Conservation (phyloP, 306 rosid species). For the Hylodesmum podocarpum region DNA sequence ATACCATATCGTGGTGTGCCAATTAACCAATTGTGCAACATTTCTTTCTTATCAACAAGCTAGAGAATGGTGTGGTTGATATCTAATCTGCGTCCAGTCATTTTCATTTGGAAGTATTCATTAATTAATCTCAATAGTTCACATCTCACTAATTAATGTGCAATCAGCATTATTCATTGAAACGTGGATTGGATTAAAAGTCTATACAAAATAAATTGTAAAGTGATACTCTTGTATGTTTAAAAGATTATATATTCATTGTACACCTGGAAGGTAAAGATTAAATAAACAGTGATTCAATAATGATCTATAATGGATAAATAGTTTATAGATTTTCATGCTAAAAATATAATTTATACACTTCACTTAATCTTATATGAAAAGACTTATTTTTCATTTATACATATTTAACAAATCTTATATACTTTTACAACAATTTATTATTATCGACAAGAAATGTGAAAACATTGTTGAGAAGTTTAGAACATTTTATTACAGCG, state of each 20-base stretch:
- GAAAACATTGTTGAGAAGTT: neutral
- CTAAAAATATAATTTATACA: too few relatives aligned
- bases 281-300: too few relatives aligned
- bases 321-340: too few relatives aligned
- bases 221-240: too few relatives aligned
- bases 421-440: neutral
- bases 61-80: neutral
- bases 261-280: too few relatives aligned
- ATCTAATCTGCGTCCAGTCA: conserved; percentile 27
- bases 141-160: neutral
- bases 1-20: neutral
- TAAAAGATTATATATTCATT: too few relatives aligned
- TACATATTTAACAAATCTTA: too few relatives aligned
- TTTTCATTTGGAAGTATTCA: conserved; percentile 19
- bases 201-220: too few relatives aligned
- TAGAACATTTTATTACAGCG: neutral
- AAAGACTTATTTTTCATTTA: too few relatives aligned
- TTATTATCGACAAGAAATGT: neutral
- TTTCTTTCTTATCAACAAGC: neutral
- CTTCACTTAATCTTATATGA: too few relatives aligned
- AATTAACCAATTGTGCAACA: neutral
- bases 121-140: conserved; percentile 21
- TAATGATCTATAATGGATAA: too few relatives aligned
- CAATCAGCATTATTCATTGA: conserved; percentile 16
- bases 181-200: neutral